Percentiles rank a stretch among this genome's conserved stretches.
phyloP scores from a whole-genome alignment of 352 stramenopile genomes.

The Plasmopara halstedii region DNA sequence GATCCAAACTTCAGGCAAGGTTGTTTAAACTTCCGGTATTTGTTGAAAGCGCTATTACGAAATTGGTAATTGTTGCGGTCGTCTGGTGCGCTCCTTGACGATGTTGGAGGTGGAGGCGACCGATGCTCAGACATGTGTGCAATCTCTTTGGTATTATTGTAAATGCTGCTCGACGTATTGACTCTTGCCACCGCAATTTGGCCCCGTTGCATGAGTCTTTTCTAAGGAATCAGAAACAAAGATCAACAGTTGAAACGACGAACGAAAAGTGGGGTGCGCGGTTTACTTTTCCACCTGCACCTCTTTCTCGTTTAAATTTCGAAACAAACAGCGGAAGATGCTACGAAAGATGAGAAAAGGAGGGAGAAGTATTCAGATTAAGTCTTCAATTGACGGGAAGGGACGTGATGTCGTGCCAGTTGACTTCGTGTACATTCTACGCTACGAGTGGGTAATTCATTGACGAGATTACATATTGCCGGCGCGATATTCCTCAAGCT shows the following conservation, averaged over 20 bases:
- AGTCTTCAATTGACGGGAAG: constrained; percentile 5
- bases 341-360: too few species aligned
- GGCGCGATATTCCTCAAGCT: constrained; percentile 77
- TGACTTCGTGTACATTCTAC: neutral
- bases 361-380: neutral
- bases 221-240: constrained; percentile 5
- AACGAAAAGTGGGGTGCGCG: constrained; percentile 1
- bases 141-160: constrained; percentile 12
- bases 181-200: constrained; percentile 38
- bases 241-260: neutral
- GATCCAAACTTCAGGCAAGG: constrained; percentile 40
- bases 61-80: constrained; percentile 13
- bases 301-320: constrained; percentile 19
- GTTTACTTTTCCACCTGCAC: neutral
- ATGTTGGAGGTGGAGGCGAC: constrained; percentile 1
- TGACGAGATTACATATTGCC: constrained; percentile 57
- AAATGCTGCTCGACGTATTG: constrained; percentile 10
- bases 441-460: neutral
- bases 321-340: constrained; percentile 3
- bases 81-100: constrained; percentile 2
- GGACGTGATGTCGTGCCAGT: constrained; percentile 9
- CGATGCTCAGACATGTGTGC: constrained; percentile 8
- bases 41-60: constrained; percentile 6
- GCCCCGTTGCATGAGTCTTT: constrained; percentile 22
- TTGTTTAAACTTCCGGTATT: constrained; percentile 11